A percentile compares a stretch with the other conserved stretches of the same genome.
These are phyloP conservation scores for Ceratobasidium sp. DNA, from an alignment of 1,284 basidiomycete genomes.

Conservation along the genomic window DNA sequence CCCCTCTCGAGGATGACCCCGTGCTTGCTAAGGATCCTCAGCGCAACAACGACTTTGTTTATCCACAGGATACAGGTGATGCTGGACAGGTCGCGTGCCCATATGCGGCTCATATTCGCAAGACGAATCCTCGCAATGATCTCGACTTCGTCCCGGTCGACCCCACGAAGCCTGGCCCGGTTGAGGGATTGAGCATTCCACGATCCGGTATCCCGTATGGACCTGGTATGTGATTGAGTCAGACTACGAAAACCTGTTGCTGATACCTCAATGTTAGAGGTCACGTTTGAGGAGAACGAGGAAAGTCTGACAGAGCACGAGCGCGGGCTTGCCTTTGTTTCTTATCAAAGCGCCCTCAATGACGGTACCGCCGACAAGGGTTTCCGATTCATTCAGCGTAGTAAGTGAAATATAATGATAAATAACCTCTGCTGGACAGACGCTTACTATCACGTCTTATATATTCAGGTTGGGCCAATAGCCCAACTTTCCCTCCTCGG, in stretches of 20 bases:
- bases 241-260: too few species aligned
- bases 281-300: slow-evolving; percentile 56
- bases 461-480: slow-evolving; percentile 53
- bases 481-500: slow-evolving; percentile 48
- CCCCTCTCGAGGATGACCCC: slow-evolving; percentile 59
- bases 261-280: slow-evolving; percentile 46
- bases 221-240: slow-evolving; percentile 50
- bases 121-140: slow-evolving; percentile 64
- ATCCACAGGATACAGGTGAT: slow-evolving; percentile 47
- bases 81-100: slow-evolving; percentile 61
- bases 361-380: slow-evolving; percentile 50
- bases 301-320: slow-evolving; percentile 55
- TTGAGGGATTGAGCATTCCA: slow-evolving; percentile 53
- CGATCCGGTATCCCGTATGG: slow-evolving; percentile 62
- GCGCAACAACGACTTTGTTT: slow-evolving; percentile 63
- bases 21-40: slow-evolving; percentile 54
- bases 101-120: slow-evolving; percentile 66
- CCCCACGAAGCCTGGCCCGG: background rate
- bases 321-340: slow-evolving; percentile 63
- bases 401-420: too few species aligned
- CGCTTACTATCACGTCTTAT: too few species aligned
- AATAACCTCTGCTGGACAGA: too few species aligned
- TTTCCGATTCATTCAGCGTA: slow-evolving; percentile 62
- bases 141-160: slow-evolving; percentile 54
- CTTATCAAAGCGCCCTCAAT: slow-evolving; percentile 61